Conservation (phyloP, 1,284 basidiomycete genomes). For the Ustilago cynodontis region DNA sequence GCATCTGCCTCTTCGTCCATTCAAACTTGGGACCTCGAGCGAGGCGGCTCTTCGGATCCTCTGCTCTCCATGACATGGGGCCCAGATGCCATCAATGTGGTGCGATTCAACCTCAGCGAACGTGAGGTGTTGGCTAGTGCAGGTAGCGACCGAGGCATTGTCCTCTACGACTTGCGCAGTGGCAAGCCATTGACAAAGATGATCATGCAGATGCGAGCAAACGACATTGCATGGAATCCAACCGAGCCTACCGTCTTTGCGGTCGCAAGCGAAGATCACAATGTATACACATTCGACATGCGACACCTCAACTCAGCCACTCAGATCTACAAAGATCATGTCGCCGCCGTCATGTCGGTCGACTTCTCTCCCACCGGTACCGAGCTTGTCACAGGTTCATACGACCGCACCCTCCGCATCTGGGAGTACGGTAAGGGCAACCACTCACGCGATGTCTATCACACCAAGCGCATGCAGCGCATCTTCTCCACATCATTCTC, state of each 20-base stretch:
- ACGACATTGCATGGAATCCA: conserved; percentile 93
- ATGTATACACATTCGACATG: conserved; percentile 97
- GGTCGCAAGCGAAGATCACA: conserved; percentile 96
- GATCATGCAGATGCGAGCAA: conserved; percentile 81
- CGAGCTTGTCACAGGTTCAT: conserved; percentile 94
- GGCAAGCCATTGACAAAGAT: conserved; percentile 92
- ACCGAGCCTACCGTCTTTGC: conserved; percentile 91
- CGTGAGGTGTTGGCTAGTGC: conserved; percentile 91
- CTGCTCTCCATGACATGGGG: conserved; percentile 66
- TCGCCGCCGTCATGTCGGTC: conserved; percentile 81
- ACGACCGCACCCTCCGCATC: conserved; percentile 92
- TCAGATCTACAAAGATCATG: conserved; percentile 97
- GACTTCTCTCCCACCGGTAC: conserved; percentile 83
- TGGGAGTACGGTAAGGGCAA: conserved; percentile 91
- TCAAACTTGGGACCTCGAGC: conserved; percentile 97
- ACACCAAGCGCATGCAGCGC: conserved; percentile 99
- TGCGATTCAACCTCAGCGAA: conserved; percentile 94
- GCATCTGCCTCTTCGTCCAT: conserved; percentile 93
- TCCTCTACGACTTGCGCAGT: conserved; percentile 93
- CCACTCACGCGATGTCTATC: conserved; percentile 86
- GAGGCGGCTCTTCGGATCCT: conserved; percentile 76
- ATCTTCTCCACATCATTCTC: conserved; percentile 76
- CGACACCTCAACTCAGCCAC: conserved; percentile 84
- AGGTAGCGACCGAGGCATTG: conserved; percentile 93
- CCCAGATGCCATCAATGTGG: conserved; percentile 85